Base-by-base conservation (phyloP, 2,329 filamentous ascomycete genomes). In the Mollisia scopiformis region DNA sequence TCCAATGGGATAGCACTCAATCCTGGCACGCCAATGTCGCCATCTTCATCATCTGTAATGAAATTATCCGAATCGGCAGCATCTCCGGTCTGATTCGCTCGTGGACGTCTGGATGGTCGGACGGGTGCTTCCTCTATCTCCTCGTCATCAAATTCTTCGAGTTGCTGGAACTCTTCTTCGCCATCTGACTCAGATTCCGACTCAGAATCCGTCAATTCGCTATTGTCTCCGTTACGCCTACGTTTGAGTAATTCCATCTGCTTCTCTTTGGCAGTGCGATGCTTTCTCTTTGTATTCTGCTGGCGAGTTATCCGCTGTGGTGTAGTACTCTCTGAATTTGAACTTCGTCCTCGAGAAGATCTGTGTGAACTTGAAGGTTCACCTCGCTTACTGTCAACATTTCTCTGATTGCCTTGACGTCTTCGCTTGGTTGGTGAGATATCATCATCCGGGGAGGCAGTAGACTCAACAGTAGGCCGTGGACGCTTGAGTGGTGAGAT, bases 1-100 rank as follows among this genome's bases (percentile, higher is more conserved):
- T 89, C 79, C 1, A 93, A 78, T 0, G 91, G 91, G 2, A 92
- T 85, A 55, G 19, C 84, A 84, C 1, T 86, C 86, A 0, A 90
- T 73, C 6, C 82, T 76, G 0, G 74, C 10, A 43, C 23, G 39
- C 39, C 39, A 10, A 43, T 43, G 13, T 43, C 23, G 10, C 39
- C 39, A 43, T 43, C 39, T 43, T 43, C 81, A 16, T 86, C 87
- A 25, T 86, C 87, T 49, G 89, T 79, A 1, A 82, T 78, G 21
- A 92, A 92, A 62, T 85, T 84, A 2, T 77, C 74, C 3, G 74
- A 71, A 11, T 73, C 74, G 3, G 69, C 68, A 19, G 70, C 65
- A 16, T 72, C 66, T 13, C 68, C 69, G 21, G 64, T 58, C 10
- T 66, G 59, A 23, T 31, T 19, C 43, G n/a, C 13, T 41, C n/a